Base-by-base conservation (phyloP, 805 yeast species). In the Starmerella roubikii region DNA sequence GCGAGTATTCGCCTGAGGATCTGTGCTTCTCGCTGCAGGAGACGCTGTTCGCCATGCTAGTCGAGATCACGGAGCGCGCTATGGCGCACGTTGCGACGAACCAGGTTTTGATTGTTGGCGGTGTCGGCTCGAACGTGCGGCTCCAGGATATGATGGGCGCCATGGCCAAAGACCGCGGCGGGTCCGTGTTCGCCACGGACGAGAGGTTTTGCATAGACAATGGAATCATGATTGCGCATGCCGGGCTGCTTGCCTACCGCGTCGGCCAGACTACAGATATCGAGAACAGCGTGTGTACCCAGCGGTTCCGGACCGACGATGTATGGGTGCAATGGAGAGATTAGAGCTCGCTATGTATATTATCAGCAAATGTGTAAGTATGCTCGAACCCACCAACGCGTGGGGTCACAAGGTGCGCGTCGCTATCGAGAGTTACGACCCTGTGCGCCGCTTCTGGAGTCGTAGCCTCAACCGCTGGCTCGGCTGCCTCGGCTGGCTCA, bases 181-280 rank as follows among this genome's bases (percentile, higher is more conserved):
- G 97, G 0, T 68, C 72, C n/a, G 78, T 91, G 3, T 84, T 68
- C 56, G 95, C 98, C 3, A 91, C 98, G 0, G 98, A 91, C 58
- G 97, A 91, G 55, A 62, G 97, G 42, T 88, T 91, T 56, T 91
- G 98, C 60, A 91, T 91, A 32, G 98, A 91, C 56, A 91, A 91
- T 54, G 98, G 98, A 10, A 91, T 88, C 28, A 91, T 91, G 98
- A 91, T 91, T 52, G 98, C 98, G 0, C 98, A 91, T 54, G 97
- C 98, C 0, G 98, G 98, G 0, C 62, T 91, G 34, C 58, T 91
- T 42, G 82, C 80, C 37, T 85, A 74, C 54, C 67, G 97, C 50
- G 79, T 77, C 68, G 95, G 96, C 1, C 74, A 72, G 40, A 52
- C 54, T 12, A 72, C 72, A 2, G 68, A 62, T 20, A 51, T 88